These are phyloP conservation scores for Pilaira anomala DNA, from an alignment of 192 early-diverging fungal genomes.

Conservation along the genomic window DNA sequence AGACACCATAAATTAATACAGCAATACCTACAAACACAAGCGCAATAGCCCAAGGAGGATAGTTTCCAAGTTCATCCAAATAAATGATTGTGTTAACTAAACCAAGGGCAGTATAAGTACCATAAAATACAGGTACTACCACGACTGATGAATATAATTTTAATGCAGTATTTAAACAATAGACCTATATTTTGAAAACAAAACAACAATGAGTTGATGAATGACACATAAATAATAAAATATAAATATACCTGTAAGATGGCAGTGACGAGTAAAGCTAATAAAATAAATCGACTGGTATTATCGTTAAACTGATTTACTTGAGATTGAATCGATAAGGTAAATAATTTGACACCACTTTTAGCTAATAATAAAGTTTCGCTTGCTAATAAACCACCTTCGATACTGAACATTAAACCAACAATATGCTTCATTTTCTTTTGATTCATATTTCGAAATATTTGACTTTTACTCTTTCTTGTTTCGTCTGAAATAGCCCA, in stretches of 20 bases:
- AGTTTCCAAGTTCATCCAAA: slow-evolving; percentile 48
- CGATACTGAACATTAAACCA: slow-evolving; percentile 52
- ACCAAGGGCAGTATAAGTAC: slow-evolving; percentile 53
- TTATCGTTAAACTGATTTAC: slow-evolving; percentile 54
- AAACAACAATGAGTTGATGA: neutral
- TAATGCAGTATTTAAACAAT: slow-evolving; percentile 55
- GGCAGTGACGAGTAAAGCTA: slow-evolving; percentile 48
- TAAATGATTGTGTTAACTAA: slow-evolving; percentile 60
- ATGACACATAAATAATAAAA: neutral
- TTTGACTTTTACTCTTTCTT: slow-evolving; percentile 22
- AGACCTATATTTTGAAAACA: slow-evolving; percentile 42
- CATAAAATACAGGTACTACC: slow-evolving; percentile 59
- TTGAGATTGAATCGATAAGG: slow-evolving; percentile 33
- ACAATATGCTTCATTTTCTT: slow-evolving; percentile 47
- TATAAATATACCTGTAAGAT: slow-evolving; percentile 43
- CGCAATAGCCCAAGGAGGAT: slow-evolving; percentile 46
- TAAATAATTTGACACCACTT: slow-evolving; percentile 47
- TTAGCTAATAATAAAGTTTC: slow-evolving; percentile 58
- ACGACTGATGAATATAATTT: slow-evolving; percentile 57
- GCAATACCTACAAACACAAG: slow-evolving; percentile 52
- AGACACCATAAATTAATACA: slow-evolving; percentile 52
- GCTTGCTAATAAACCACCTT: slow-evolving; percentile 57
- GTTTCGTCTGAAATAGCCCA: slow-evolving; percentile 40
- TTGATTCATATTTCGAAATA: slow-evolving; percentile 27
- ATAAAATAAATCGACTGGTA: slow-evolving; percentile 51